A percentile compares a stretch with the other conserved stretches of the same genome.
Evolutionary conservation across 257 asterid species (phyloP).

Genomic region (Solanum peruvianum): DNA sequence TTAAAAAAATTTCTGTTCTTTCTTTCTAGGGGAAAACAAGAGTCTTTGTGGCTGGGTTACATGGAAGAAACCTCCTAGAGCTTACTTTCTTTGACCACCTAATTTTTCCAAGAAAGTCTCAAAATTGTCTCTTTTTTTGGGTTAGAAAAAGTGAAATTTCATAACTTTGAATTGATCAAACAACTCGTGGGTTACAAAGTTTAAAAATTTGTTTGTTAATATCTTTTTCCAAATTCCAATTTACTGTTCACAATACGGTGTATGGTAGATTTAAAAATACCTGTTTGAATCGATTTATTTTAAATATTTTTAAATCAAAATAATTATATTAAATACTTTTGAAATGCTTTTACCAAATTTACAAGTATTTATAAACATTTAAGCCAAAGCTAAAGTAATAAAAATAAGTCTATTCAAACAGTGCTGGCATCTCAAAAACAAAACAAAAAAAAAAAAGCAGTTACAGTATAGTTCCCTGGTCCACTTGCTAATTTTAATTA

Average conservation of each 20-base stretch:
- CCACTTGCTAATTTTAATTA: background rate
- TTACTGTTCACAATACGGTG: background rate
- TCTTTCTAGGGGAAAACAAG: background rate
- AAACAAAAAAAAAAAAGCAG: background rate
- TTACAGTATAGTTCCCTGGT: background rate
- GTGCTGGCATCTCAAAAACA: fast-evolving
- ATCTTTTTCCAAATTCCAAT: background rate
- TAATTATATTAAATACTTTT: background rate
- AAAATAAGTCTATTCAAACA: no score
- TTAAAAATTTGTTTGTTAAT: background rate
- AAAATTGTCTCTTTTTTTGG: background rate
- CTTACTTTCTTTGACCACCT: slow-evolving; percentile 3
- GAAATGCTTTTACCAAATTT: no score
- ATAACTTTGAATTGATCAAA: background rate
- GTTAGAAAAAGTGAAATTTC: background rate
- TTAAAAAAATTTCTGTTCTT: background rate
- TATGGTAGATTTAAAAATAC: background rate
- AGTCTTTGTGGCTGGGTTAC: background rate
- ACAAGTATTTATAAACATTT: no score
- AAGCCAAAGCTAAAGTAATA: no score
- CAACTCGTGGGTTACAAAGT: background rate
- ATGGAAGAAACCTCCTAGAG: background rate
- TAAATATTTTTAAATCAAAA: no score
- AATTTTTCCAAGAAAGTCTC: background rate
- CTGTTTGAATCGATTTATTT: fast-evolving